A percentile compares a stretch with the other conserved stretches of the same genome.
Evolutionary conservation across 768 basidiomycete genomes (phyloP).

Genomic region (Russula sp.): DNA sequence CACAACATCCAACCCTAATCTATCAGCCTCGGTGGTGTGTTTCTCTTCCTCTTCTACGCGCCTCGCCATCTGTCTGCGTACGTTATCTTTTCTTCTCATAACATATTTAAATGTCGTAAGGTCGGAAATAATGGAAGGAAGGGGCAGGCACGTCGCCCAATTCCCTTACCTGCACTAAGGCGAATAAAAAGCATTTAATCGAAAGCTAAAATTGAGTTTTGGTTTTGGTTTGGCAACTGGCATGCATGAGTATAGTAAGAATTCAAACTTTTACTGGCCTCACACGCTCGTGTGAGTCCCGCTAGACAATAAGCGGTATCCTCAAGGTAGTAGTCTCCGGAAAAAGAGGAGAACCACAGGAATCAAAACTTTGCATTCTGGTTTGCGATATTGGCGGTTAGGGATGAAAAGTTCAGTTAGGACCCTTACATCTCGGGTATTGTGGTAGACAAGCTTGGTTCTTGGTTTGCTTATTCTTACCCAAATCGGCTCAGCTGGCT

Average conservation of each 20-base stretch:
- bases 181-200: not conserved
- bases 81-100: not conserved
- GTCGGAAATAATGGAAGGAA: not conserved
- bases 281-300: too few species aligned
- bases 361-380: too few species aligned
- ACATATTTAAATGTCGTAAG: too few species aligned
- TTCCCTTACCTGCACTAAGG: not conserved
- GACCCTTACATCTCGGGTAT: too few species aligned
- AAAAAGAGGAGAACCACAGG: not conserved
- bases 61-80: not conserved
- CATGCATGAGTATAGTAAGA: too few species aligned
- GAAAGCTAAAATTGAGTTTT: not conserved
- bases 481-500: too few species aligned
- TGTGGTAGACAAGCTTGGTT: too few species aligned
- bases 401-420: too few species aligned
- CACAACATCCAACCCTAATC: not conserved
- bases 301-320: too few species aligned
- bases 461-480: too few species aligned
- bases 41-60: not conserved
- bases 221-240: not conserved
- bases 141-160: slow-evolving; percentile 2
- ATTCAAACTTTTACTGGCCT: not conserved
- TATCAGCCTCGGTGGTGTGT: not conserved
- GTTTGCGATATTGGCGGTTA: not conserved
- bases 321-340: too few species aligned